Percentiles rank a stretch among this genome's conserved stretches.
phyloP scores from a whole-genome alignment of 2,329 filamentous ascomycete species.

The Penicillium sp. region DNA sequence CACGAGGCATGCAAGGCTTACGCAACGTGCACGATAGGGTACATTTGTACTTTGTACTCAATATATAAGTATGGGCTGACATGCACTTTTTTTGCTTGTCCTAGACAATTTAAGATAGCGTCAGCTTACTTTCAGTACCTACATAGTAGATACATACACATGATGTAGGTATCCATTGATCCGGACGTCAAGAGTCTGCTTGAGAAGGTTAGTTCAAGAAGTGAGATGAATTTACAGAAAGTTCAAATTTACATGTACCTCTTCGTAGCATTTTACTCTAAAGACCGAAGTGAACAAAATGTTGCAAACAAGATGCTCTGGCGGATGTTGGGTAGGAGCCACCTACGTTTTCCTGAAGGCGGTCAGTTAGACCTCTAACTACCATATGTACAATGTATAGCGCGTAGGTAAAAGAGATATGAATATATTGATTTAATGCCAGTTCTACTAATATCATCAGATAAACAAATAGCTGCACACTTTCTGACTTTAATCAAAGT shows the following conservation, averaged over 20 bases:
- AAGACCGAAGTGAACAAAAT: background rate
- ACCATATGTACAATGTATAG: background rate
- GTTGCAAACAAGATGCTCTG: background rate
- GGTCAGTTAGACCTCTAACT: background rate
- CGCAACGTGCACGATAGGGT: background rate
- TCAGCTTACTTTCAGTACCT: too few relatives aligned
- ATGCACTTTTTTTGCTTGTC: background rate
- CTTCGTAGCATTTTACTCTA: too few relatives aligned
- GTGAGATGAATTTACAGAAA: too few relatives aligned
- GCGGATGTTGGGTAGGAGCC: background rate
- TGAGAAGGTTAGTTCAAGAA: too few relatives aligned
- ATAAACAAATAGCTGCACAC: background rate
- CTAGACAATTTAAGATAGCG: too few relatives aligned
- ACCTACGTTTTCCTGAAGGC: constrained; percentile 1
- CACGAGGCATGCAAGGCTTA: background rate
- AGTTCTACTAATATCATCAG: background rate
- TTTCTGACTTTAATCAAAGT: background rate
- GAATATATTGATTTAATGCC: background rate
- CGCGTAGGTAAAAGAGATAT: background rate
- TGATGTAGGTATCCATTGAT: too few relatives aligned
- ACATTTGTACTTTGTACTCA: too few relatives aligned
- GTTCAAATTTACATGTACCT: too few relatives aligned
- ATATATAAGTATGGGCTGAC: background rate
- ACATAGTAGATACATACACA: too few relatives aligned
- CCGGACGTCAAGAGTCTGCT: too few relatives aligned